Evolutionary conservation across 1,284 basidiomycete species (phyloP), one percentile per base, ranked within the genome.

Genomic region (Cutaneotrichosporon spelunceum): DNA sequence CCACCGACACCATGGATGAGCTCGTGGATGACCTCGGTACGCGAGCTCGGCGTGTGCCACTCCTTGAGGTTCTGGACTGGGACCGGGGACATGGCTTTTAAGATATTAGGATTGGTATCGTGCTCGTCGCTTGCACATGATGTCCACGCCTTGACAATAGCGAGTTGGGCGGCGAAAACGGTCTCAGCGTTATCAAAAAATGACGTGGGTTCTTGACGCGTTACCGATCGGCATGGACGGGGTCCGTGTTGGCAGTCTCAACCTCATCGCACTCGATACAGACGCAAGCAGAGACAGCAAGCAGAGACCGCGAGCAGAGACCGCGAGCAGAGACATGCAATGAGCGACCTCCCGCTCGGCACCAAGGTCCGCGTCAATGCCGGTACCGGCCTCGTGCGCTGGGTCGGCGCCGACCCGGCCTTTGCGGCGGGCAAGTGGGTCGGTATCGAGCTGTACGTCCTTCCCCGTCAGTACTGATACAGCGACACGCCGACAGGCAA

Each of bases 401-500:
- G 94, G 82, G 85, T 84, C 48, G 96, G 96, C 0, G 74, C 86
- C 54, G 92, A 80, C 63, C 84, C 96, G 0, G 84, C 84, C 4
- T 99, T 99, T 76, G 86, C 91, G 16, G 77, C 86, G 2, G 96
- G 96, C 0, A 89, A 89, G 80, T 99, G 96, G 96, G 85, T 97
- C 62, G 96, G 96, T 16, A 86, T 99, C 61, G 92, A 94, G 75
- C 85, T 99, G 59, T 86, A 79, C 72, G 70, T 39, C 24, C n/a
- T 23, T 48, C 27, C 7, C 13, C n/a, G 48, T 19, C 16, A 9
- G 14, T 13, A 24, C 55, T 61, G 48, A 60, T 47, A 5, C 29
- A 67, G 66, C 26, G 66, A 82, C 55, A 87, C 89, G 67, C 77
- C 84, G 4, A 88, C 86, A 49, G 96, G 96, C 44, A 98, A 98